Percentiles rank a stretch among this genome's conserved stretches.
Evolutionary conservation across 1,284 basidiomycete species (phyloP).

Genomic region (Moesziomyces aphidis): DNA sequence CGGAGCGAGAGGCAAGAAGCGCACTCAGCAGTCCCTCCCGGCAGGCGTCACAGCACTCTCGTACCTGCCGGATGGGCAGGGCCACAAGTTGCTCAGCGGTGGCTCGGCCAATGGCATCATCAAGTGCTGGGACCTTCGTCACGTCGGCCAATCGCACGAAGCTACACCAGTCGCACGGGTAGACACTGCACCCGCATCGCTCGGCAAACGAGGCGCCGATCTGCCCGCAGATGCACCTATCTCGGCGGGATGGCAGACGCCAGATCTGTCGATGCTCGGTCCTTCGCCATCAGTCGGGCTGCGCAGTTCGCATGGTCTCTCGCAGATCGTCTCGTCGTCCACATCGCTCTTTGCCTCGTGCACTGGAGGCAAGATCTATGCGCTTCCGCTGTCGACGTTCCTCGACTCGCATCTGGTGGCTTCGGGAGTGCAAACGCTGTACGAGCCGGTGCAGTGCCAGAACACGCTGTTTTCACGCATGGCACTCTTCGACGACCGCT

Average conservation of each 20-base stretch:
- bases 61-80: slow-evolving; percentile 48
- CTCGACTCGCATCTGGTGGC: slow-evolving; percentile 14
- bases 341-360: slow-evolving; percentile 54
- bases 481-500: slow-evolving; percentile 59
- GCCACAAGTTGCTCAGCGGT: slow-evolving; percentile 52
- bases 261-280: slow-evolving; percentile 36
- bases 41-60: slow-evolving; percentile 57
- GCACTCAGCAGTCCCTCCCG: slow-evolving; percentile 8
- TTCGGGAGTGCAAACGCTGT: slow-evolving; percentile 34
- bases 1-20: slow-evolving; percentile 11
- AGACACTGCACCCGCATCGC: slow-evolving; percentile 3
- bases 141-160: slow-evolving; percentile 14
- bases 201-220: neutral
- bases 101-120: slow-evolving; percentile 59
- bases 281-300: slow-evolving; percentile 3
- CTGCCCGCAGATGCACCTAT: neutral
- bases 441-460: slow-evolving; percentile 53
- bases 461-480: slow-evolving; percentile 65
- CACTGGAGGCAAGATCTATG: slow-evolving; percentile 61
- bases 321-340: slow-evolving; percentile 50
- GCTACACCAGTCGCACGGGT: slow-evolving; percentile 10
- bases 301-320: slow-evolving; percentile 56
- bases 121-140: slow-evolving; percentile 64
- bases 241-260: slow-evolving; percentile 23
- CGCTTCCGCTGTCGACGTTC: slow-evolving; percentile 32